Evolutionary conservation across 257 asterid genomes (phyloP).

Genomic region (Gardenia jasminoides): DNA sequence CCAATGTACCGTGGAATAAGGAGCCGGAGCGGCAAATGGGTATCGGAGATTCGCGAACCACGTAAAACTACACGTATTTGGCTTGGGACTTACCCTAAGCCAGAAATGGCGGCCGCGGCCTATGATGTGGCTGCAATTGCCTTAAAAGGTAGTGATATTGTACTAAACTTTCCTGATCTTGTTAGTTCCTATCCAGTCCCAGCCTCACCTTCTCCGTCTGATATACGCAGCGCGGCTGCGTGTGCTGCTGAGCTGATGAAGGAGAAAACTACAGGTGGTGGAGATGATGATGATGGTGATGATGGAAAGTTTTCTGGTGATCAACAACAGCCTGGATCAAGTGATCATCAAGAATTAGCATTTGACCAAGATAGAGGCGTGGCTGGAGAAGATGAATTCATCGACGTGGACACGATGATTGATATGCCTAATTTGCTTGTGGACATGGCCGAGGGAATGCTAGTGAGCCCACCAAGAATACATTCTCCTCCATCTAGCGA

Average conservation of each 20-base stretch:
- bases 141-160: conserved; percentile 30
- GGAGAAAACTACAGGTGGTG: conserved; percentile 7
- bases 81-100: conserved; percentile 45
- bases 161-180: conserved; percentile 45
- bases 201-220: conserved; percentile 37
- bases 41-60: conserved; percentile 49
- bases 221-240: conserved; percentile 50
- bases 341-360: background rate
- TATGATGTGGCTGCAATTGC: conserved; percentile 50
- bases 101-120: conserved; percentile 55
- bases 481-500: conserved; percentile 22
- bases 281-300: background rate
- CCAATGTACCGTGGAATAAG: conserved; percentile 47
- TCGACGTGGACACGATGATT: conserved; percentile 44
- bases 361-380: background rate
- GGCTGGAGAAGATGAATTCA: conserved; percentile 16
- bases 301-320: background rate
- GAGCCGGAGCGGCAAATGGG: conserved; percentile 57
- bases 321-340: background rate
- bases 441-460: conserved; percentile 51
- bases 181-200: conserved; percentile 38
- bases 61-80: conserved; percentile 46
- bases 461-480: conserved; percentile 49
- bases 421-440: conserved; percentile 49
- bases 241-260: conserved; percentile 47